A percentile compares a stretch with the other conserved stretches of the same genome.
Conservation (phyloP, 1,284 basidiomycete genomes). For the Papiliotrema terrestris region DNA sequence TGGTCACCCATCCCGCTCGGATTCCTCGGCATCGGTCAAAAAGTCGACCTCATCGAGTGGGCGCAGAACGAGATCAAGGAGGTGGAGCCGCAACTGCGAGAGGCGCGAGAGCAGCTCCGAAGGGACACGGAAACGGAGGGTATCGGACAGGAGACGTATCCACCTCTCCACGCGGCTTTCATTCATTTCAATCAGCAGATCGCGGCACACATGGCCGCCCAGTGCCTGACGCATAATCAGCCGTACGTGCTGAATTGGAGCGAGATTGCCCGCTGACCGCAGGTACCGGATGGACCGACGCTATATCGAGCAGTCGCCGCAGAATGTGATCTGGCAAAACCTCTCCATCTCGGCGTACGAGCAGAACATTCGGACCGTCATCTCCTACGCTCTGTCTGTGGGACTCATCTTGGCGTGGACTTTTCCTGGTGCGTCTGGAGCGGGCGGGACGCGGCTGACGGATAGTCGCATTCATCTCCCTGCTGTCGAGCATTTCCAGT, state of each 20-base stretch:
- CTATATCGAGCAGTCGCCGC: conserved; percentile 64
- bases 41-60: conserved; percentile 93
- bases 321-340: conserved; percentile 67
- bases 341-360: conserved; percentile 83
- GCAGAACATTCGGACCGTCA: conserved; percentile 57
- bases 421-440: conserved; percentile 51
- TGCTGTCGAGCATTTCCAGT: conserved; percentile 52
- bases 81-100: conserved; percentile 26
- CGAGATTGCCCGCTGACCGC: not conserved
- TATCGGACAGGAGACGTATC: conserved; percentile 53
- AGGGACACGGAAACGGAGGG: conserved; percentile 44
- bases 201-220: conserved; percentile 79
- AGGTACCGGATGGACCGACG: conserved; percentile 59
- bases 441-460: not conserved
- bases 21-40: conserved; percentile 60
- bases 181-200: conserved; percentile 92
- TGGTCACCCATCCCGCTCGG: conserved; percentile 62
- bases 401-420: conserved; percentile 66
- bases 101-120: conserved; percentile 49
- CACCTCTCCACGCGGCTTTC: conserved; percentile 77
- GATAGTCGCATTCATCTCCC: conserved; percentile 51
- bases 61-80: conserved; percentile 50
- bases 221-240: conserved; percentile 68
- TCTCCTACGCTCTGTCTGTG: conserved; percentile 55
- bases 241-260: conserved; percentile 51